phyloP scores from a whole-genome alignment of 2,329 filamentous ascomycete genomes.

The Thelonectria rubi region DNA sequence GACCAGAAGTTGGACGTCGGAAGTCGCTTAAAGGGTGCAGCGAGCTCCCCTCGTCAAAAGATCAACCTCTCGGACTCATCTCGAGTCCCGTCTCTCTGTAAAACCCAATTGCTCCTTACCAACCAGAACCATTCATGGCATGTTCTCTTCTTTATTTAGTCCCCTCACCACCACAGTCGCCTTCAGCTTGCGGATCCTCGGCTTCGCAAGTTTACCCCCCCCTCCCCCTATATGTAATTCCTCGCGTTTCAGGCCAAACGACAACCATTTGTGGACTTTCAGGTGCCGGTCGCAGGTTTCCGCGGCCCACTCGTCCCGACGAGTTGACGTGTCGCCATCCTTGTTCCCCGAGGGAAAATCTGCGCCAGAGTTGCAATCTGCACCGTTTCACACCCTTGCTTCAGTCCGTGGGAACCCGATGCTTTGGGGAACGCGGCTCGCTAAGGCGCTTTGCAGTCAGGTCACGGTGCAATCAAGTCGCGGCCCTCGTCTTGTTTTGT shows the following conservation, averaged over 20 bases:
- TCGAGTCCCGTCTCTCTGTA: too few species aligned
- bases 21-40: too few species aligned
- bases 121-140: not conserved
- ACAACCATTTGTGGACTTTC: conserved; percentile 23
- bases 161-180: not conserved
- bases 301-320: conserved; percentile 6
- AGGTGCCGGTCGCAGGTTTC: conserved; percentile 14
- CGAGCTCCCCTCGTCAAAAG: too few species aligned
- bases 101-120: too few species aligned
- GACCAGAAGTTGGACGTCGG: too few species aligned
- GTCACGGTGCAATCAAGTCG: conserved; percentile 14
- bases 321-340: conserved; percentile 14
- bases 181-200: not conserved
- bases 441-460: conserved; percentile 10
- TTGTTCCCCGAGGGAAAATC: not conserved
- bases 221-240: too few species aligned
- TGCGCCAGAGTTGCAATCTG: not conserved
- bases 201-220: not conserved
- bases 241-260: conserved; percentile 11
- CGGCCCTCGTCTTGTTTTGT: not conserved
- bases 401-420: not conserved
- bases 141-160: not conserved
- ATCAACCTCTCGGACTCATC: too few species aligned
- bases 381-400: conserved; percentile 18
- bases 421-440: conserved; percentile 4